Evolutionary conservation across 768 basidiomycete genomes (phyloP).

Genomic region (Boletus coccyginus): DNA sequence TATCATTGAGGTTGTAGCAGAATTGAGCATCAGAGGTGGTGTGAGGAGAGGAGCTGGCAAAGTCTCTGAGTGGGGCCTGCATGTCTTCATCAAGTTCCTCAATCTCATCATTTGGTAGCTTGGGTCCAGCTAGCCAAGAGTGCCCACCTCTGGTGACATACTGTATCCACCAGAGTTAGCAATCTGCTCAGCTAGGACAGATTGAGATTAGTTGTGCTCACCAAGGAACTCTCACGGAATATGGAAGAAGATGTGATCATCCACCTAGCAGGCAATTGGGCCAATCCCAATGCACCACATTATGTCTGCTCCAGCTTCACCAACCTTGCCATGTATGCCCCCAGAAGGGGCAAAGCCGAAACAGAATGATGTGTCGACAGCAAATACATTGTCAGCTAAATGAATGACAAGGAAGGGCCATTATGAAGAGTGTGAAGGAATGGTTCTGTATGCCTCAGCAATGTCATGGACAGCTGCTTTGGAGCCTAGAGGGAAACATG

Average conservation of each 20-base stretch:
- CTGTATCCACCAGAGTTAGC: no score
- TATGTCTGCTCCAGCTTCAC: background rate
- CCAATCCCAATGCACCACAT: background rate
- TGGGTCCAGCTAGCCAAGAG: background rate
- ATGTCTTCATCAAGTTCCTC: background rate
- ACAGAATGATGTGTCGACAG: no score
- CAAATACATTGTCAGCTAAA: no score
- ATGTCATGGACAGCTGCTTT: no score
- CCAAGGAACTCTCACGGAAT: background rate
- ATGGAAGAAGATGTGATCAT: background rate
- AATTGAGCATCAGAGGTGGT: rapidly evolving
- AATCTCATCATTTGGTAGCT: background rate
- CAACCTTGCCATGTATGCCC: background rate
- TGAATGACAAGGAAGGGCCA: no score
- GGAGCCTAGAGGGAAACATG: no score
- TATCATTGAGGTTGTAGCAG: background rate
- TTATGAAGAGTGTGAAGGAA: no score
- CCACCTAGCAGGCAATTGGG: background rate
- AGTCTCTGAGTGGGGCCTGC: background rate
- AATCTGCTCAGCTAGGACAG: background rate
- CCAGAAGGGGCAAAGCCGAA: no score
- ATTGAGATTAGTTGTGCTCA: background rate
- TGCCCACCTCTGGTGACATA: background rate
- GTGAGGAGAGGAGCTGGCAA: rapidly evolving
- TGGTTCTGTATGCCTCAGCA: no score